A percentile compares a stretch with the other conserved stretches of the same genome.
Conservation (phyloP, 768 basidiomycete species). For the Pilatotrama ljubarskyi region DNA sequence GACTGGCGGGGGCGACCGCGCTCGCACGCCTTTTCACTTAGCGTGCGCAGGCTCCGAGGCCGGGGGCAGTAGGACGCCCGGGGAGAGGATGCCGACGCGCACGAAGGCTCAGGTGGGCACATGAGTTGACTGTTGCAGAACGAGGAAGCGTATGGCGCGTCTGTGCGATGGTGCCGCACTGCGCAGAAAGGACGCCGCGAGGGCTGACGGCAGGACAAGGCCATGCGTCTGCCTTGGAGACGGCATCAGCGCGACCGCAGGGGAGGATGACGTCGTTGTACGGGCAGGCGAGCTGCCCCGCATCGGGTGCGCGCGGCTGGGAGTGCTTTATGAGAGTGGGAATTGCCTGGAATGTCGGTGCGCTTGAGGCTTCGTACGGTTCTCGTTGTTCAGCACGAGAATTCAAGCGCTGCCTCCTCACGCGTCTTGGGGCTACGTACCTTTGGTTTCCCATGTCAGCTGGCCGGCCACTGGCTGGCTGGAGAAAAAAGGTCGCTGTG, state of each 20-base stretch:
- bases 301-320: not conserved
- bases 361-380: not conserved
- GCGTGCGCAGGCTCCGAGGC: not conserved
- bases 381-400: not conserved
- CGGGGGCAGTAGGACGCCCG: not conserved
- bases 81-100: not conserved
- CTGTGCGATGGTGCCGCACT: too few species aligned
- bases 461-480: too few species aligned
- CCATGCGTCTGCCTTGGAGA: too few species aligned
- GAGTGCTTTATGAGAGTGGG: slow-evolving; percentile 1
- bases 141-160: too few species aligned
- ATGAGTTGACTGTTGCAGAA: not conserved
- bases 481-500: too few species aligned
- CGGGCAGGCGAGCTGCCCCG: not conserved
- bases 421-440: too few species aligned
- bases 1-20: not conserved
- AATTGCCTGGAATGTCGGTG: not conserved
- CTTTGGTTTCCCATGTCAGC: too few species aligned
- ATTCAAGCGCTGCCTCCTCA: not conserved
- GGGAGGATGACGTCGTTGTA: too few species aligned
- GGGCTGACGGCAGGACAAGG: too few species aligned
- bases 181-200: too few species aligned
- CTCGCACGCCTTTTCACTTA: not conserved
- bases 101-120: not conserved
- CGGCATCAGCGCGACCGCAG: too few species aligned